These are phyloP conservation scores for Coprinellus aureogranulatus DNA, from an alignment of 768 basidiomycete species.

Conservation along the genomic window DNA sequence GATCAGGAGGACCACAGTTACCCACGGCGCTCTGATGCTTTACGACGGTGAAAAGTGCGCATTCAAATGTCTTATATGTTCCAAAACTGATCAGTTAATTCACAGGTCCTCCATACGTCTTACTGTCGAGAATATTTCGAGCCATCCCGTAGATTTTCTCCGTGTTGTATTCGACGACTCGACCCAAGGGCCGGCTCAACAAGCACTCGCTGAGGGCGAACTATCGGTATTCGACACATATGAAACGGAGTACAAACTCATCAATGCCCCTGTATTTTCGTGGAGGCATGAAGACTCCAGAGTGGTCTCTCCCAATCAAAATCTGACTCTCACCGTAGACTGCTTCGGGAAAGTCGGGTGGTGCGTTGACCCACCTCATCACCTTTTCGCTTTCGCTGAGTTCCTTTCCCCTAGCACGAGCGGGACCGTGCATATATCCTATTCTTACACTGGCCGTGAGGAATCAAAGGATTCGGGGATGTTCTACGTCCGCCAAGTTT, in stretches of 20 bases:
- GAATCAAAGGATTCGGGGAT: conserved; percentile 37
- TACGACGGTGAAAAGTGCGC: conserved; percentile 94
- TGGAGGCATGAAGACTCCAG: conserved; percentile 60
- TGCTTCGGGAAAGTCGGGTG: conserved; percentile 92
- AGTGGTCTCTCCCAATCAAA: conserved; percentile 66
- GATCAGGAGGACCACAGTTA: conserved; percentile 84
- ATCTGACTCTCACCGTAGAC: conserved; percentile 60
- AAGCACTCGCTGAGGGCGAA: conserved; percentile 75
- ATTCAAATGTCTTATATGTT: neutral
- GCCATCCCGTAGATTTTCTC: conserved; percentile 80
- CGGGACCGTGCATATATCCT: conserved; percentile 81
- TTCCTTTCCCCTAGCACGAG: conserved; percentile 51
- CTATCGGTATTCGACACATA: conserved; percentile 83
- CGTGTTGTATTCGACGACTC: conserved; percentile 89
- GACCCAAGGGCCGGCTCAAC: conserved; percentile 72
- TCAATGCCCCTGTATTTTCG: conserved; percentile 75
- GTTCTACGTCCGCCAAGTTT: conserved; percentile 85
- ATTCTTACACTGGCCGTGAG: conserved; percentile 62
- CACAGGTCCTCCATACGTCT: conserved; percentile 78
- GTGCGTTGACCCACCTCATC: conserved; percentile 45
- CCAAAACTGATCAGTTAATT: conserved; percentile 9
- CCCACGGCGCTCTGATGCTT: conserved; percentile 91
- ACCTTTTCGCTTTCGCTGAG: conserved; percentile 1
- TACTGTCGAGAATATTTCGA: conserved; percentile 87
- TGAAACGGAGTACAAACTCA: conserved; percentile 82